Evolutionary conservation across 306 rosid genomes (phyloP).

Genomic region (Casuarina glauca): DNA sequence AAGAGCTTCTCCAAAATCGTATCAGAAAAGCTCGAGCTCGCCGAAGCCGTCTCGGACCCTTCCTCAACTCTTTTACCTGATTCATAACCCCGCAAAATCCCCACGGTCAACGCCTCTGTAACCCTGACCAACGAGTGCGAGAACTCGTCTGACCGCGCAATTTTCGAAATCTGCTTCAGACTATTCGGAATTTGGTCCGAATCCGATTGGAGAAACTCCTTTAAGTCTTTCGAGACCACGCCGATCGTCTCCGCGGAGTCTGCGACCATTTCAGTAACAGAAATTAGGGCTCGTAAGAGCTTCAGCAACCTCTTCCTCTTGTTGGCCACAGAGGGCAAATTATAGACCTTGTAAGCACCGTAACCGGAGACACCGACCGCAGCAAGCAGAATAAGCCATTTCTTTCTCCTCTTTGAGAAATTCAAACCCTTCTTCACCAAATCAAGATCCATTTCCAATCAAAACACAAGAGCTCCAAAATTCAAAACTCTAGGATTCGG

Average conservation of each 20-base stretch:
- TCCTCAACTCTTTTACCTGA: constrained; percentile 25
- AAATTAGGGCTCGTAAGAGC: constrained; percentile 58
- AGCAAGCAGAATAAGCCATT: constrained; percentile 56
- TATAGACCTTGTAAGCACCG: constrained; percentile 64
- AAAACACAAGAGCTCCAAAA: constrained; percentile 21
- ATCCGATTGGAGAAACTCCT: constrained; percentile 62
- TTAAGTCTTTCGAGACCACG: constrained; percentile 59
- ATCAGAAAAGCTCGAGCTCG: constrained; percentile 40
- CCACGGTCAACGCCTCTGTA: constrained; percentile 60
- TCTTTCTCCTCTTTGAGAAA: constrained; percentile 46
- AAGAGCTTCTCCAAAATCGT: constrained; percentile 52
- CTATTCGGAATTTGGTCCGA: constrained; percentile 79
- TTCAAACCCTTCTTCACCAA: constrained; percentile 42
- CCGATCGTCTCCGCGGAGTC: constrained; percentile 65
- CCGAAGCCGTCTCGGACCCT: constrained; percentile 18
- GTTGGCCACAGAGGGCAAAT: constrained; percentile 54
- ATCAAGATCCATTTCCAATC: constrained; percentile 53
- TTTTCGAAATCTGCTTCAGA: constrained; percentile 72
- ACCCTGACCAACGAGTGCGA: constrained; percentile 43
- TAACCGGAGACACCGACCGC: constrained; percentile 68
- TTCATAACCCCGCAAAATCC: constrained; percentile 51
- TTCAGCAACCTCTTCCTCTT: constrained; percentile 50
- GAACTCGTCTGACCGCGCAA: constrained; percentile 66
- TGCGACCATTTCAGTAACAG: constrained; percentile 58
- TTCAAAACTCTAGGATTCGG: constrained; percentile 26